Evolutionary conservation across 1,139 yeast genomes (phyloP).

Genomic region (Hyphopichia pseudoburtonii): DNA sequence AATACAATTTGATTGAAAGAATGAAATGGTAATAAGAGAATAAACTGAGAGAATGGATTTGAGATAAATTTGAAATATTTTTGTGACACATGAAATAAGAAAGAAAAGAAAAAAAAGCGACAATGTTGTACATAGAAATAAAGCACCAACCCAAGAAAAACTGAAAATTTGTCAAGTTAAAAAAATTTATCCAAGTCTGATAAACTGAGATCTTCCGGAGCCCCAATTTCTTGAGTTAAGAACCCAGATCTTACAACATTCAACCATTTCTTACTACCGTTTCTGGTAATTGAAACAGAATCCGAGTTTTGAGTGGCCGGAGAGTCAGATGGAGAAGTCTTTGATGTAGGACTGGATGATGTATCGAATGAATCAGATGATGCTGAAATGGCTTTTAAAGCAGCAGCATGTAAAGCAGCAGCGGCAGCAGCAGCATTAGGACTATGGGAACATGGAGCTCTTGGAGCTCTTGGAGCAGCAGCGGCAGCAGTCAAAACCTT

Average conservation of each 20-base stretch:
- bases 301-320: conserved; percentile 8
- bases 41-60: not conserved
- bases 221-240: conserved; percentile 68
- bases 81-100: not conserved
- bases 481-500: conserved; percentile 73
- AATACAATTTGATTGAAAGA: not conserved
- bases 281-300: conserved; percentile 4
- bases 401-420: conserved; percentile 74
- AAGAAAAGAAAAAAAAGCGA: conserved; percentile 1
- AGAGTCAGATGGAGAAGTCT: conserved; percentile 15
- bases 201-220: conserved; percentile 74
- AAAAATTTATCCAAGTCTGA: conserved; percentile 73
- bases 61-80: not conserved
- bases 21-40: conserved; percentile 1
- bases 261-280: conserved; percentile 59
- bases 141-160: conserved; percentile 1
- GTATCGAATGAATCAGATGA: conserved; percentile 10
- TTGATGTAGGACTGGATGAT: conserved; percentile 15
- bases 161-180: conserved; percentile 15
- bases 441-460: conserved; percentile 53
- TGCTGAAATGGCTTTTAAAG: conserved; percentile 50
- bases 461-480: conserved; percentile 77
- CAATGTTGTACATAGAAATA: not conserved
- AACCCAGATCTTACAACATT: conserved; percentile 73
- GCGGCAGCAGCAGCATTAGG: conserved; percentile 71